A percentile compares a stretch with the other conserved stretches of the same genome.
phyloP scores from a whole-genome alignment of 2,329 filamentous ascomycete genomes.

The Paraphoma chrysanthemicola region DNA sequence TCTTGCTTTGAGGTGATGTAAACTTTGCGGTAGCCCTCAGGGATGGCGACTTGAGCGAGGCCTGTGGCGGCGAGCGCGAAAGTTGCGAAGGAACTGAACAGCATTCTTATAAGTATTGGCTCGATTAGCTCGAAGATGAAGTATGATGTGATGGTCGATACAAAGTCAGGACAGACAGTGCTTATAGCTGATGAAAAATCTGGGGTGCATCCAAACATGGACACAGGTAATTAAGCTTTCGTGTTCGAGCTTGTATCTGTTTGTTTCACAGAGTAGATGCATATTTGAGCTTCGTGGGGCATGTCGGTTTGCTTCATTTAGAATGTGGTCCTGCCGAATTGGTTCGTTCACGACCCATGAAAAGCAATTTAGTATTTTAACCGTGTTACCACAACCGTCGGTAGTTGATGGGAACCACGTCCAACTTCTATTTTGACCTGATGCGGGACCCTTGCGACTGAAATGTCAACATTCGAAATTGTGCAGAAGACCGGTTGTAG shows the following conservation, averaged over 20 bases:
- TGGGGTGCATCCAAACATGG: not conserved
- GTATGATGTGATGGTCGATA: not conserved
- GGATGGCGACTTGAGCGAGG: constrained; percentile 23
- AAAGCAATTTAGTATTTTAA: constrained; percentile 11
- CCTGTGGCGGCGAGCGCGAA: constrained; percentile 28
- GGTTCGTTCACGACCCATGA: constrained; percentile 1
- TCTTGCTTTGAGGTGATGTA: constrained; percentile 40
- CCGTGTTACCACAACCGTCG: constrained; percentile 7
- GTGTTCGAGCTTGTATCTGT: not conserved
- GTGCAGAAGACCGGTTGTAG: not conserved
- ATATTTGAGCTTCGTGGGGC: constrained; percentile 10
- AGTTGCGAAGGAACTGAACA: constrained; percentile 19
- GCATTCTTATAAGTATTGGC: constrained; percentile 20
- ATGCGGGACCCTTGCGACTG: no score
- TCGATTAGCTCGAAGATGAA: not conserved
- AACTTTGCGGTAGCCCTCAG: constrained; percentile 35
- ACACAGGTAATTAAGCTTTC: not conserved
- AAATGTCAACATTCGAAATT: not conserved
- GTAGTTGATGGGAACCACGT: constrained; percentile 9
- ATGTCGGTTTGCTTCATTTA: constrained; percentile 1
- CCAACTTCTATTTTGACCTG: not conserved
- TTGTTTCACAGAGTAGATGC: not conserved
- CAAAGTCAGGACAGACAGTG: not conserved
- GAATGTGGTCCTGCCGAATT: not conserved
- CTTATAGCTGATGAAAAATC: not conserved